phyloP scores from a whole-genome alignment of 768 basidiomycete species.

The Pleurotus tuoliensis region DNA sequence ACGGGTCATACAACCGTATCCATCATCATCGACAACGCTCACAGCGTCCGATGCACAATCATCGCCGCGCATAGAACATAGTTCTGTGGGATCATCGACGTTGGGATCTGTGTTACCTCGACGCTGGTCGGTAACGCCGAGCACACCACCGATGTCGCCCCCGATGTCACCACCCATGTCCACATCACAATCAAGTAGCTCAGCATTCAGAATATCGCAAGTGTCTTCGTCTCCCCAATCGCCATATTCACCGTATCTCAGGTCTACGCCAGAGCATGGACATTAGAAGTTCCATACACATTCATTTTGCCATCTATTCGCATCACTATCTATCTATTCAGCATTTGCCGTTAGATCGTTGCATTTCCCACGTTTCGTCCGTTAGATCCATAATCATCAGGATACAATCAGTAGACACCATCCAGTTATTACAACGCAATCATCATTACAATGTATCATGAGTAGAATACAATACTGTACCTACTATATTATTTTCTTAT shows the following conservation, averaged over 20 bases:
- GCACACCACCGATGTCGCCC: background rate
- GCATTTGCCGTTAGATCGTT: no score
- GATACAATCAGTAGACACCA: no score
- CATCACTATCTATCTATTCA: no score
- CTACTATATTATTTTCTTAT: no score
- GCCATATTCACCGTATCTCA: background rate
- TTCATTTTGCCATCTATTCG: background rate
- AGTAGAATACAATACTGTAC: no score
- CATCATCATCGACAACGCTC: slow-evolving; percentile 38
- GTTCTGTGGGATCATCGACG: background rate
- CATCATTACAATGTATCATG: no score
- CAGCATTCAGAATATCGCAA: background rate
- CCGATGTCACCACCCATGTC: background rate
- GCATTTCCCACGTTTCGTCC: no score
- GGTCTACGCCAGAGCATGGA: background rate
- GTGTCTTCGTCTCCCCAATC: background rate
- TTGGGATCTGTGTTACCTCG: slow-evolving; percentile 1
- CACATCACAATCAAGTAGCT: background rate
- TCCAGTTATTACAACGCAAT: no score
- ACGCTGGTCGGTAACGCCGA: slow-evolving; percentile 3
- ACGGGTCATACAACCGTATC: slow-evolving; percentile 38
- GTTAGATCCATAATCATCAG: no score
- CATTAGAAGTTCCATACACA: background rate
- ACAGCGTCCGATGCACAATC: background rate
- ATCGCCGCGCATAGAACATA: background rate